Base-by-base conservation (phyloP, 2,329 filamentous ascomycete species). In the Macrophomina tecta region DNA sequence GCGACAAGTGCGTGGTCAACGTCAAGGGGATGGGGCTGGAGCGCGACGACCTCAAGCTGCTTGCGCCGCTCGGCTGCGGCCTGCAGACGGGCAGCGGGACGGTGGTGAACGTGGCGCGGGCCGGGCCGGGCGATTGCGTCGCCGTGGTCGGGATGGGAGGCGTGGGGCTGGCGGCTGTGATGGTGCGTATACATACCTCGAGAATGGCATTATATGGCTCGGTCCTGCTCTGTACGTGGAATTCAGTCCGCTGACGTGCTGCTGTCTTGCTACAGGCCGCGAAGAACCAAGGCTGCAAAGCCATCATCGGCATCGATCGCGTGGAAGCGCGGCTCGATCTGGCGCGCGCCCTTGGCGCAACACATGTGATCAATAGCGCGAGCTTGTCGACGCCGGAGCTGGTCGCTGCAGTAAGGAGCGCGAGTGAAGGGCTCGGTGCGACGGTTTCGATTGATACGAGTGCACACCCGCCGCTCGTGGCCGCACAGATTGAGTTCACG, bases 401-500 rank as follows among this genome's bases (percentile, higher is more conserved):
- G 14, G 72, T 71, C 0, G 72, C 77, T 28, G 75, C 74, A 2
- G 73, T 82, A 5, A 69, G 70, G 7, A 75, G 73, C 3, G 61
- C 78, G 1, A 75, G 78, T 1, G 66, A 65, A 5, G 52, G 61
- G 18, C 40, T 67, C 0, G 83, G 83, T 0, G 76, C 82, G 0
- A 80, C 78, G 1, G 73, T 84, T 51, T 77, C 78, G 5, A 77
- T 86, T 63, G 84, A 86, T 65, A 84, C 83, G 0, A 84, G 81
- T 1, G 84, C 82, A 0, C 77, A 76, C 1, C 76, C 77, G 48
- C 65, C 79, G 46, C 67, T 84, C 67, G 72, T 84, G 16, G 74
- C 78, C 7, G 79, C 80, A 2, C 78, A 76, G 4, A 69, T 84
- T 8, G 75, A 80, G 3, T 79, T 78, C 55, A 80, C 82, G 4